phyloP scores from a whole-genome alignment of 148 eudicot species.

The Camellia sinensis region DNA sequence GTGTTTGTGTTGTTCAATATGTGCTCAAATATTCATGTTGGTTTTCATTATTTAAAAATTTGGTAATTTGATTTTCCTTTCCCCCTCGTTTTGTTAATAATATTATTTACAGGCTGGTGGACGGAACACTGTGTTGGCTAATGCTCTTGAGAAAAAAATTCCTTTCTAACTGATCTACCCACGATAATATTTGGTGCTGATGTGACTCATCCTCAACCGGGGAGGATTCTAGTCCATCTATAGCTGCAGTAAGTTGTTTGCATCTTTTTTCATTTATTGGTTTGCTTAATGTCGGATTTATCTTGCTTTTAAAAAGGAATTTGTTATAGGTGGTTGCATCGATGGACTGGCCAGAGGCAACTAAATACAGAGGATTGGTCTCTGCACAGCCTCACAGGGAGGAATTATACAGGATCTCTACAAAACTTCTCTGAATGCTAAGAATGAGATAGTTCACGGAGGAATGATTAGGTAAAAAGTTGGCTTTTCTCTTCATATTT shows the following conservation, averaged over 20 bases:
- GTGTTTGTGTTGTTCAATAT: constrained; percentile 22
- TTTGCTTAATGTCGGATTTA: background rate
- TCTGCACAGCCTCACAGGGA: constrained; percentile 65
- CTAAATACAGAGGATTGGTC: constrained; percentile 68
- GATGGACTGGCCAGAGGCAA: constrained; percentile 83
- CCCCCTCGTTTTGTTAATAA: background rate
- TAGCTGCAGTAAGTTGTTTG: constrained; percentile 65
- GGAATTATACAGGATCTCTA: constrained; percentile 70
- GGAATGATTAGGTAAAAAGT: constrained; percentile 66
- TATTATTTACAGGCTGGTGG: constrained; percentile 64
- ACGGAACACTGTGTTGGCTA: constrained; percentile 45
- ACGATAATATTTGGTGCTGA: constrained; percentile 92
- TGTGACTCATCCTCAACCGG: constrained; percentile 92
- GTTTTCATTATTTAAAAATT: background rate
- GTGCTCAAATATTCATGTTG: background rate
- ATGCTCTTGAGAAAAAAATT: constrained; percentile 32
- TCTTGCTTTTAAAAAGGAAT: background rate
- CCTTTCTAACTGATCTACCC: constrained; percentile 45
- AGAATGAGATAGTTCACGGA: constrained; percentile 35
- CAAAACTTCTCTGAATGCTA: constrained; percentile 34
- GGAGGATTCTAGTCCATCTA: constrained; percentile 80
- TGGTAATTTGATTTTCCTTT: background rate
- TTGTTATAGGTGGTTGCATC: constrained; percentile 77
- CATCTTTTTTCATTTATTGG: background rate
- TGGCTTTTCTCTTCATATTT: background rate